These are phyloP conservation scores for Carex sylvatica DNA, from an alignment of 202 grass and related monocot species.

Conservation along the genomic window DNA sequence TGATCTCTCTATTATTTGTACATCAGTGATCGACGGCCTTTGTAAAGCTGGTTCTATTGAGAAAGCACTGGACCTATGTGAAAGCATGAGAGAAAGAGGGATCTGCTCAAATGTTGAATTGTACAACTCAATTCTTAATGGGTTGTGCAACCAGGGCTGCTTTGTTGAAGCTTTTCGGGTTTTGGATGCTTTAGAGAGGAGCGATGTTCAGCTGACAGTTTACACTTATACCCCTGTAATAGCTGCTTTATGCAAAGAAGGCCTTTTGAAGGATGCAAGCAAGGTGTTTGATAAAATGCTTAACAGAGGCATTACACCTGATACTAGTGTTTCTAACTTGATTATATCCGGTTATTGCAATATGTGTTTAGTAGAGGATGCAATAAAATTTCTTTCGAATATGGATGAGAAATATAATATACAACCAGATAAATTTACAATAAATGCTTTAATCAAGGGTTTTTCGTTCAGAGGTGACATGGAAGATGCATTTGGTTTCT, in stretches of 20 bases:
- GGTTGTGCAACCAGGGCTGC: constrained; percentile 81
- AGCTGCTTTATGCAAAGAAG: constrained; percentile 85
- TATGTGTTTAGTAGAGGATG: constrained; percentile 62
- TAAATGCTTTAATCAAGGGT: constrained; percentile 69
- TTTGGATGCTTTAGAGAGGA: constrained; percentile 69
- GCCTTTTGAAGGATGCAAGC: constrained; percentile 70
- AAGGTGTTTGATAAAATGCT: constrained; percentile 73
- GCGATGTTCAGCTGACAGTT: constrained; percentile 42
- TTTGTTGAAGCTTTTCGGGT: constrained; percentile 82
- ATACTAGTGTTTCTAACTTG: constrained; percentile 62
- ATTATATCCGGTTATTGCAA: constrained; percentile 79
- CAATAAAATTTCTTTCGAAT: constrained; percentile 57
- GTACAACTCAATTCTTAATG: constrained; percentile 76
- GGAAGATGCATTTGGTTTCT: constrained; percentile 69
- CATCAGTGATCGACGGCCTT: constrained; percentile 72
- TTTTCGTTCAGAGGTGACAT: constrained; percentile 62
- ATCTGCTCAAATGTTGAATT: constrained; percentile 58
- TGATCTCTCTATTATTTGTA: constrained; percentile 62
- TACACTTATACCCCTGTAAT: constrained; percentile 75
- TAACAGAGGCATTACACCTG: constrained; percentile 59
- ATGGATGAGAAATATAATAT: constrained; percentile 47
- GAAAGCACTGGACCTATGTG: constrained; percentile 77
- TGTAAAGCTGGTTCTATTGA: constrained; percentile 78
- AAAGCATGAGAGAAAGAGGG: constrained; percentile 66
- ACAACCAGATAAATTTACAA: constrained; percentile 66